Base-by-base conservation (phyloP, 768 basidiomycete genomes). In the Suillus sp. region DNA sequence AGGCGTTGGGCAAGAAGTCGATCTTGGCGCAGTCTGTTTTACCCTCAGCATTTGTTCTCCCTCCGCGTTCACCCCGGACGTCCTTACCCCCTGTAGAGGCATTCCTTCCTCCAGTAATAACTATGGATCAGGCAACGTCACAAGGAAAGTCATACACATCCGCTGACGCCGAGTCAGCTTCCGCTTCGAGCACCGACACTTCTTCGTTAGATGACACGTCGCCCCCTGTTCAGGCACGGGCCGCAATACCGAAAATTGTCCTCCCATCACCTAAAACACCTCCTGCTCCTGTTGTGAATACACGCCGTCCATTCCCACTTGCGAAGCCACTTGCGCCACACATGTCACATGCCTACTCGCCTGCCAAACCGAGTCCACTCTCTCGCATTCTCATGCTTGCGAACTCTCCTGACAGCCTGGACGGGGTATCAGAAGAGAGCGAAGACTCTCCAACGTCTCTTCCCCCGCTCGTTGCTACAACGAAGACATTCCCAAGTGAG, bases 331-430 rank as follows among this genome's bases (percentile, higher is more conserved):
- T 88, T 56, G 87, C 84, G 2, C 75, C 80, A 60, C 85, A 82
- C 61, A 90, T 91, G 87, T 80, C 84, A 4, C 92, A 94, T 66
- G 90, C 91, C 0, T 94, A 93, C 66, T 93, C 92, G 0, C 92
- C 92, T 34, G 87, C 80, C 2, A 88, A 86, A 72, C 92, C 92
- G 0, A 92, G 90, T 65, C 92, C 92, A 2, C 80, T 94, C 37
- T 92, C 90, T 64, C 84, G 91, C 13, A 92, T 93, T 60, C 80
- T 93, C 27, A 85, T 88, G 86, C 79, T 93, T 48, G 82, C 80
- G 4, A 78, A 88, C 65, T 90, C 89, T 1, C 87, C 87, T 5
- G 74, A 80, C 40, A 79, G 76, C 57, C 75, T 79, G 16, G 69
- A 75, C 14, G 50, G 27, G 6, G 61, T 55, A n/a, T 25, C 53